Percentiles rank a stretch among this genome's conserved stretches.
These are phyloP conservation scores for Aspergillus sp. DNA, from an alignment of 2,329 filamentous ascomycete species.

Conservation along the genomic window DNA sequence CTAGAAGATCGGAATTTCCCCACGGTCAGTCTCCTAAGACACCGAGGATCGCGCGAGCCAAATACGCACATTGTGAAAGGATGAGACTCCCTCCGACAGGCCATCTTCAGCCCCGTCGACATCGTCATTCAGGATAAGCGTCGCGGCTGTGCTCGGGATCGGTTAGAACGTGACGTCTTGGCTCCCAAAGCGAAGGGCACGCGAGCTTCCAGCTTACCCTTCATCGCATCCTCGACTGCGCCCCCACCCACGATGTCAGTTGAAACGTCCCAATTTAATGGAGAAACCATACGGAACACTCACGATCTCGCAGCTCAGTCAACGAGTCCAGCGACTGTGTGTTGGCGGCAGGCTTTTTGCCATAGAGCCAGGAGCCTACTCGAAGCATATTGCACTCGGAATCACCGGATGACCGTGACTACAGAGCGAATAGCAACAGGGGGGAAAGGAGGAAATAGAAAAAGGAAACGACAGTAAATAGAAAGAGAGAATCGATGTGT, in stretches of 20 bases:
- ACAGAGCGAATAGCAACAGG: background rate
- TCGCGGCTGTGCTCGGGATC: constrained; percentile 51
- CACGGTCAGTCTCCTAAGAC: background rate
- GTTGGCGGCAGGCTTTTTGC: constrained; percentile 39
- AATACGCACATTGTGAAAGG: constrained; percentile 71
- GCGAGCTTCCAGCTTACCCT: constrained; percentile 41
- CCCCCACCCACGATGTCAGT: constrained; percentile 7
- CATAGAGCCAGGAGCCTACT: constrained; percentile 47
- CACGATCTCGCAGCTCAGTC: constrained; percentile 55
- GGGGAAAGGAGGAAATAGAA: constrained; percentile 1
- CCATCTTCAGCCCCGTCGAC: constrained; percentile 77
- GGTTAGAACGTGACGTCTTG: constrained; percentile 8
- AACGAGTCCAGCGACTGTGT: constrained; percentile 58
- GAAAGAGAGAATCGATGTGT: background rate
- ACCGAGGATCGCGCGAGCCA: background rate
- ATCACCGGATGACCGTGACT: background rate
- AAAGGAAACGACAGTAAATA: constrained; percentile 1
- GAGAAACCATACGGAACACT: constrained; percentile 15
- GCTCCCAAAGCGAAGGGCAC: background rate
- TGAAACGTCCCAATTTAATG: background rate
- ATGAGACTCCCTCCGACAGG: constrained; percentile 69
- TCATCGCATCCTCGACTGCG: constrained; percentile 43
- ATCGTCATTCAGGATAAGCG: constrained; percentile 83
- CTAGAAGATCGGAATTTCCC: constrained; percentile 40
- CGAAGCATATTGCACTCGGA: constrained; percentile 34